Evolutionary conservation across 129 eudicot species (phyloP).

Genomic region (Daucus carota): DNA sequence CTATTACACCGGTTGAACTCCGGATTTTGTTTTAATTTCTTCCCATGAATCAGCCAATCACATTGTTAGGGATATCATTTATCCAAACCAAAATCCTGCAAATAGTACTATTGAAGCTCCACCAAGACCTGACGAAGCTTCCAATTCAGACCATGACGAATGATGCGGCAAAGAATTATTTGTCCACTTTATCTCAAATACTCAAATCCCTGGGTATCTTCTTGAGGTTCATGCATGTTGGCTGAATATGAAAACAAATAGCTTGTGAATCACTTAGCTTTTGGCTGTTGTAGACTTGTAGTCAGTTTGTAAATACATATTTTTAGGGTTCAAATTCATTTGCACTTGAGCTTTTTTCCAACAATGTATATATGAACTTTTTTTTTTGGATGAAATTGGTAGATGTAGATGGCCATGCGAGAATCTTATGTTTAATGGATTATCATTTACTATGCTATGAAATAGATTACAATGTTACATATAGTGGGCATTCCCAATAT

Average conservation of each 20-base stretch:
- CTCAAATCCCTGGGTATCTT: not conserved
- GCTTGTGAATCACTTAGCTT: not conserved
- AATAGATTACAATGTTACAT: not conserved
- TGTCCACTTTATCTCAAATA: not conserved
- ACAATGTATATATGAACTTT: not conserved
- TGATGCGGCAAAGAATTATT: slow-evolving; percentile 1
- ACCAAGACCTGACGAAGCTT: slow-evolving; percentile 30
- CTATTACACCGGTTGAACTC: not conserved
- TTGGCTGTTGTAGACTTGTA: not conserved
- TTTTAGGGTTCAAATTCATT: not conserved
- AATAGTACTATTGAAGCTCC: slow-evolving; percentile 44
- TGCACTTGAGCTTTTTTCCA: not conserved
- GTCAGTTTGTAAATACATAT: not conserved
- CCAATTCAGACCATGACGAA: slow-evolving; percentile 52
- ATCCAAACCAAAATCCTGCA: slow-evolving; percentile 36
- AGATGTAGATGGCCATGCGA: not conserved
- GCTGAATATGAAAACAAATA: not conserved
- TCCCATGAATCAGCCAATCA: slow-evolving; percentile 35
- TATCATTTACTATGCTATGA: not conserved
- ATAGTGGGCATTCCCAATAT: slow-evolving; percentile 30
- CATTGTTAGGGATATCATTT: slow-evolving; percentile 30
- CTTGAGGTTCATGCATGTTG: not conserved
- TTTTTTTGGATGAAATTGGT: not conserved
- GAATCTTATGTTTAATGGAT: not conserved
- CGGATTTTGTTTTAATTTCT: not conserved